Base-by-base conservation (phyloP, 2,329 filamentous ascomycete genomes). In the Ophiocordyceps camponoti-leonardi region DNA sequence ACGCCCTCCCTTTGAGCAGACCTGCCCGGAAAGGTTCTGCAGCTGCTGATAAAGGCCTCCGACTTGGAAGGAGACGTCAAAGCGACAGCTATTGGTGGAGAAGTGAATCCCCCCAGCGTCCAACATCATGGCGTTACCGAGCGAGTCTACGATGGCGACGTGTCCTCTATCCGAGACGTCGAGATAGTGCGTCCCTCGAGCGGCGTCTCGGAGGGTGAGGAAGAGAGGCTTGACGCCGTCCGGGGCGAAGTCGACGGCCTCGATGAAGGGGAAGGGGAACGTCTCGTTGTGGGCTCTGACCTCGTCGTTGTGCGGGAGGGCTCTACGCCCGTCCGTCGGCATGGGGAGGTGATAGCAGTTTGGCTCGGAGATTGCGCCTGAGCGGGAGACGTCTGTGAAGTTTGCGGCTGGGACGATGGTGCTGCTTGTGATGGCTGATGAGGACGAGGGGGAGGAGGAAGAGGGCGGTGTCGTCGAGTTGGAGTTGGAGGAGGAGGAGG, bases 241-340 rank as follows among this genome's bases (percentile, higher is more conserved):
- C 3, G 49, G 51, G 20, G 60, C 54, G 42, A 65, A 59, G 40
- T 58, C 55, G 20, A 66, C 53, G 0, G 63, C 59, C 43, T 65
- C 60, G 4, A 66, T 57, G 42, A 61, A 65, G 0, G 62, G 61
- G 20, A 56, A 53, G 1, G 61, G 60, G 6, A 64, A 57, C 0
- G 57, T 53, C 16, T 52, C 48, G 28, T 63, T 61, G 2, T 49
- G 48, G 42, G 59, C 57, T 11, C 49, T 56, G 7, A 58, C 47
- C 6, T 55, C 55, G 14, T 53, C 50, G 41, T 61, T 63, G 41
- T 58, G 57, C n/a, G 66, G 43, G 5, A 57, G 45, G 0, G 59
- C 53, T 35, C 61, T 49, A 20, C 55, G 46, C 13, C 53, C 45
- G 35, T 54, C 51, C 8, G 43, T 47, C 0, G 58, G 52, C 19